Base-by-base conservation (phyloP, 164 flowering plant species). In the Saururus chinensis region DNA sequence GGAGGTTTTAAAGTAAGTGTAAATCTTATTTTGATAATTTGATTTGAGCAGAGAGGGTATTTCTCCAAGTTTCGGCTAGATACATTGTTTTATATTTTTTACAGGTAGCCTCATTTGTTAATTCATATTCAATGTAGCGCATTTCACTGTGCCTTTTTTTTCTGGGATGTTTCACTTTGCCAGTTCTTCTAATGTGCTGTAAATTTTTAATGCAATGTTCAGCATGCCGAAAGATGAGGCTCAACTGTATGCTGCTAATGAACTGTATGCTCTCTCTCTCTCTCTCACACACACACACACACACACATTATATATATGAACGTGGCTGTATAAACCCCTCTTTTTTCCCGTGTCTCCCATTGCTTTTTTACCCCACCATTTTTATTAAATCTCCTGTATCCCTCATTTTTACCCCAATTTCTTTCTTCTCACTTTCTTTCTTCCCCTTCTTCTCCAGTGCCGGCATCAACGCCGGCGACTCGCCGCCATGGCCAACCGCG, bases 201-300 rank as follows among this genome's bases (percentile, higher is more conserved):
- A 41, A 8, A 41, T 41, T 8, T 41, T 41, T 41, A 13, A 9
- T 41, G 19, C 9, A 53, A 5, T 62, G 23, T 79, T 70, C 91
- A 95, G 99, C 79, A 91, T 95, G 97, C 99, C 99, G 4, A 95
- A 76, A 75, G 99, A 95, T 66, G 97, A 95, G 77, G 95, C 92
- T 21, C 99, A 95, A 70, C 68, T 95, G 67, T 86, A 80, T 66
- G 95, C 97, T 53, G 92, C 99, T 19, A 78, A 84, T 80, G 96
- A 91, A 77, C 80, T 91, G 99, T 91, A 91, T 65, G 87, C 51
- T 25, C 53, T 55, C 65, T 64, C 53, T 23, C 64, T 60, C 41
- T 56, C 51, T 64, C 64, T 54, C 69, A 19, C 57, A 16, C 56
- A 8, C 51, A 52, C 58, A n/a, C n/a, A n/a, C n/a, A n/a, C n/a